Conservation (phyloP, 441 rosid species). For the Arabidopsis lyrata region DNA sequence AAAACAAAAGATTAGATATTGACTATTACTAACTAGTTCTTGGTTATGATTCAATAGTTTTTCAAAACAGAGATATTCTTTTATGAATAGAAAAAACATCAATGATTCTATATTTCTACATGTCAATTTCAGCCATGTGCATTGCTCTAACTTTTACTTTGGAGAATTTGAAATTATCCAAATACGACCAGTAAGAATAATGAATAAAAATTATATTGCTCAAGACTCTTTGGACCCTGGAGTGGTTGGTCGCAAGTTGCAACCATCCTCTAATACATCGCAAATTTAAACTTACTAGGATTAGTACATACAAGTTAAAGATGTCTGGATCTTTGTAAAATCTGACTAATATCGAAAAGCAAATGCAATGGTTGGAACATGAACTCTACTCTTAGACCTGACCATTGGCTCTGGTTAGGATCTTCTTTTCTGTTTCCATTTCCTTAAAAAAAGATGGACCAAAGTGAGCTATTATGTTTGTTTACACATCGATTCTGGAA, state of each 20-base stretch:
- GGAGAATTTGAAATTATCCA: not conserved
- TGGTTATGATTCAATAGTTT: too few species aligned
- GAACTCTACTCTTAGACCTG: not conserved
- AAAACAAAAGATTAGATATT: too few species aligned
- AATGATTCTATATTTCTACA: not conserved
- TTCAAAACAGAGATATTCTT: not conserved
- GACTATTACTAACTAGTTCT: too few species aligned
- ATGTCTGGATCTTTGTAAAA: not conserved
- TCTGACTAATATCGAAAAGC: not conserved
- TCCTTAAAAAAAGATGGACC: not conserved
- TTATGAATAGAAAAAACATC: not conserved
- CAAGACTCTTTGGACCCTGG: not conserved
- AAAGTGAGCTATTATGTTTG: not conserved
- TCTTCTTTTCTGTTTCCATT: not conserved
- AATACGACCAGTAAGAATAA: not conserved
- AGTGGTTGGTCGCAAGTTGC: not conserved
- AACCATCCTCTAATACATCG: not conserved
- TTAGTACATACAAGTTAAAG: not conserved
- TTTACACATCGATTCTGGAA: not conserved
- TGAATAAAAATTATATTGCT: not conserved
- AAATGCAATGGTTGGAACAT: not conserved
- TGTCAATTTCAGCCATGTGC: conserved; percentile 12
- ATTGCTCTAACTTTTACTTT: conserved; percentile 4
- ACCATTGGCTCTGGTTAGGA: not conserved
- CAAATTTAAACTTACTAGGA: not conserved